Evolutionary conservation across 2,329 filamentous ascomycete species (phyloP), one percentile per base, ranked within the genome.

Genomic region (Zymoseptoria brevis): DNA sequence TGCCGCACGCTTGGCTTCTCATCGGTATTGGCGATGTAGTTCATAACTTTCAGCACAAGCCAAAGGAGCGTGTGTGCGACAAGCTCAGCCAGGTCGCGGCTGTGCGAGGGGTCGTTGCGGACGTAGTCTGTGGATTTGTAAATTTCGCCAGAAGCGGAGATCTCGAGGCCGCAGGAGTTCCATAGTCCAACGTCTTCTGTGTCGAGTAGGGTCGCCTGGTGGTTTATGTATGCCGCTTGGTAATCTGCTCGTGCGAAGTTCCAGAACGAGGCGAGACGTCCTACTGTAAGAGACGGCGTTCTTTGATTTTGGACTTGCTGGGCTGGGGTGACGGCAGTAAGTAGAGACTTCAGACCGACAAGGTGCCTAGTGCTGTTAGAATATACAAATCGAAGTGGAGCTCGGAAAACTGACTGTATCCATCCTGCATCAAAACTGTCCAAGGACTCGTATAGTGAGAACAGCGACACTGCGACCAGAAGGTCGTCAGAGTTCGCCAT

Each of bases 381-480:
- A 51, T 3, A 9, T 4, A 4, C 21, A 19, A 6, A 41, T 29
- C 11, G 8, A 16, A 21, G 21, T 24, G 7, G 5, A n/a, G 5
- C 11, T 35, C 19, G 26, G 35, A 11, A 5, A 19, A 61, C 67
- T 64, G 45, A 69, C 67, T 68, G 67, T 48, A 69, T 55, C 84
- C 84, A 87, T 16, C 83, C 83, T 0, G 79, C 78, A 5, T 81
- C 81, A 1, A 83, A 83, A 3, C 83, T 82, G 68, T 87, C 83
- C 19, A 87, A 74, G 53, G 86, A 83, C 62, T 88, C 85, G 68
- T 87, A 87, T 0, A 85, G 79, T 56, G 83, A 87, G 8, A 88
- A 75, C 11, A 87, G 87, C 1, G 84, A 84, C 1, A 84, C 83
- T 1, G 85, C 84, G 3, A 85, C 82, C 16, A 87, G 75, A 1